phyloP scores from a whole-genome alignment of 208 protist genomes.

The Leishmania amazonensis region DNA sequence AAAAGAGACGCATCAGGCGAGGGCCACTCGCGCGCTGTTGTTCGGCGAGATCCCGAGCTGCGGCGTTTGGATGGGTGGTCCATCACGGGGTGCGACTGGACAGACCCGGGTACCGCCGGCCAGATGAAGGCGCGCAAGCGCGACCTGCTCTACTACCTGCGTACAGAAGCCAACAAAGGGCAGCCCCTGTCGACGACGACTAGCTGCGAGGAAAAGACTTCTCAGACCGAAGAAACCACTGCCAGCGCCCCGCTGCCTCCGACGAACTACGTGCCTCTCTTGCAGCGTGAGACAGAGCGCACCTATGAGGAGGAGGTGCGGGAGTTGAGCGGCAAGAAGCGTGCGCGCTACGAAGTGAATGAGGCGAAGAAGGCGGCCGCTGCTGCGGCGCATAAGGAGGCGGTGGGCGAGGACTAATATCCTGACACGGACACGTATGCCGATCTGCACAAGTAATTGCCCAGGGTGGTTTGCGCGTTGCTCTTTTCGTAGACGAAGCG shows the following conservation, averaged over 20 bases:
- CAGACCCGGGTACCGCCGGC: conserved; percentile 45
- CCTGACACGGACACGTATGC: neutral
- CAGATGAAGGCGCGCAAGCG: conserved; percentile 51
- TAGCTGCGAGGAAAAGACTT: neutral
- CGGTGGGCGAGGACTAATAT: neutral
- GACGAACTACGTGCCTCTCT: conserved; percentile 61
- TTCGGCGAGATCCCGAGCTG: conserved; percentile 6
- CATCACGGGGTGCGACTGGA: conserved; percentile 84
- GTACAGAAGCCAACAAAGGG: conserved; percentile 2
- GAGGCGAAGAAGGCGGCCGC: conserved; percentile 64
- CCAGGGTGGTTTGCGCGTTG: neutral
- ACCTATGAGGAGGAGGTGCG: conserved; percentile 80
- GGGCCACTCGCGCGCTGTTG: neutral
- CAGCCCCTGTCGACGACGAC: neutral
- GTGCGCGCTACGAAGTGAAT: conserved; percentile 74
- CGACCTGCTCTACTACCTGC: conserved; percentile 42
- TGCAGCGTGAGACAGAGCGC: conserved; percentile 74
- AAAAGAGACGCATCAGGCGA: neutral
- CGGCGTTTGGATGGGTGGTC: conserved; percentile 53
- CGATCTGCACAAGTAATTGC: neutral
- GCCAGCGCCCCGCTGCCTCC: neutral
- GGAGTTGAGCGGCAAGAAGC: conserved; percentile 67
- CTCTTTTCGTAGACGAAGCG: neutral
- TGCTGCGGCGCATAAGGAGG: conserved; percentile 3
- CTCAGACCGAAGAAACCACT: no score